These are phyloP conservation scores for Trichophaea hybrida DNA, from an alignment of 2,329 filamentous ascomycete species.

Conservation along the genomic window DNA sequence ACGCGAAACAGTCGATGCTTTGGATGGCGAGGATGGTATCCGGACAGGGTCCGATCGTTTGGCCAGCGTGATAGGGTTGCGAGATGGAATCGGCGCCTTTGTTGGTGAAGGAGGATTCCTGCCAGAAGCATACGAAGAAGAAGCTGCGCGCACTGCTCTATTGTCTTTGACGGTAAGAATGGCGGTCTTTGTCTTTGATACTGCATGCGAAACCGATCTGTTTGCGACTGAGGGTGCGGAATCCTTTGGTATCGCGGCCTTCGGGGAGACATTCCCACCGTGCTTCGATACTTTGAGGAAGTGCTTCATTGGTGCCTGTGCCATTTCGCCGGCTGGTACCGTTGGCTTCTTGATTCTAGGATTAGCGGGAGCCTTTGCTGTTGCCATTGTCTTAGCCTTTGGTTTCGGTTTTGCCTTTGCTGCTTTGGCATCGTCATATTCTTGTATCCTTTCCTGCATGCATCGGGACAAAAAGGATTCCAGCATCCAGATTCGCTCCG, in stretches of 20 bases:
- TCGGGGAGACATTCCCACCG: background rate
- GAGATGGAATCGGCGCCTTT: background rate
- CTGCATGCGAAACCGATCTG: background rate
- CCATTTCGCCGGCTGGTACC: background rate
- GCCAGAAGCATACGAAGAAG: background rate
- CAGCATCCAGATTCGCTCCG: constrained; percentile 19
- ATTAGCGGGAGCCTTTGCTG: background rate
- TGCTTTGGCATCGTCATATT: constrained; percentile 12
- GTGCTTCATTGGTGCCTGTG: background rate
- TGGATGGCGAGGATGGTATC: background rate
- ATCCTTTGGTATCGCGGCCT: background rate
- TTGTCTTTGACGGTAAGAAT: background rate
- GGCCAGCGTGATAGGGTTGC: background rate
- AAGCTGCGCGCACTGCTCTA: background rate
- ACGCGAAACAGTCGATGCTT: background rate
- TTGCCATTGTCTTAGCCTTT: constrained; percentile 11
- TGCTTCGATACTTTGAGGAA: background rate
- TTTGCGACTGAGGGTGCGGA: background rate
- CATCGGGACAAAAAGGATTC: constrained; percentile 8
- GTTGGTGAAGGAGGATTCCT: background rate
- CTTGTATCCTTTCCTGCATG: constrained; percentile 10
- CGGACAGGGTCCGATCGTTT: background rate
- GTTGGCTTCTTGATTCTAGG: background rate
- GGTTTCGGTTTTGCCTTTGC: constrained; percentile 3
- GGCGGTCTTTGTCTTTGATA: too few relatives aligned